Percentiles rank a stretch among this genome's conserved stretches.
Conservation (phyloP, 441 rosid genomes). For the Populus trichocarpa region DNA sequence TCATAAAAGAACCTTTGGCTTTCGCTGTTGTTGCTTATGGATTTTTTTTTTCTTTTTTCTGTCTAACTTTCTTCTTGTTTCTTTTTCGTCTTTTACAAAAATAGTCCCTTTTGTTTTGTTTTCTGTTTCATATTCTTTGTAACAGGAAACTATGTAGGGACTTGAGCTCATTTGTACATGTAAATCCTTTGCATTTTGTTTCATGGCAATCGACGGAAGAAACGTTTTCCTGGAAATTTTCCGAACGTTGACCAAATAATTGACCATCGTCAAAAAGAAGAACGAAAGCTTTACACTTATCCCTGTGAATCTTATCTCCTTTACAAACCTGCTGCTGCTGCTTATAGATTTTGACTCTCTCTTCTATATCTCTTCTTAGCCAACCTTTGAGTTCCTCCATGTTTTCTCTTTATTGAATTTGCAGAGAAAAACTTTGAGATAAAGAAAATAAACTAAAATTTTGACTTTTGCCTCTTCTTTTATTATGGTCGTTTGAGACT, state of each 20-base stretch:
- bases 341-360: neutral
- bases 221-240: conserved; percentile 17
- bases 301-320: neutral
- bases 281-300: neutral
- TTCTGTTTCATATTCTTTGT: neutral
- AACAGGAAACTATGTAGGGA: neutral
- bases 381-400: neutral
- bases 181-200: neutral
- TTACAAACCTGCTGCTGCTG: neutral
- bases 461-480: neutral
- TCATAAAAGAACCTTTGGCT: neutral
- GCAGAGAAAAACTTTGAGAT: neutral
- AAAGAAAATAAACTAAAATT: neutral
- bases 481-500: neutral
- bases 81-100: neutral
- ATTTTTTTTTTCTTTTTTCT: neutral
- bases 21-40: neutral
- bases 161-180: neutral
- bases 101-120: neutral
- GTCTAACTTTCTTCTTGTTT: too few species aligned
- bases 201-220: neutral
- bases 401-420: neutral
- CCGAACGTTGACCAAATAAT: conserved; percentile 16
- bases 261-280: conserved; percentile 18
- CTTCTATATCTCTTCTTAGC: neutral